These are phyloP conservation scores for Coccomyxa sp. DNA, from an alignment of 139 green algal species.

Conservation along the genomic window DNA sequence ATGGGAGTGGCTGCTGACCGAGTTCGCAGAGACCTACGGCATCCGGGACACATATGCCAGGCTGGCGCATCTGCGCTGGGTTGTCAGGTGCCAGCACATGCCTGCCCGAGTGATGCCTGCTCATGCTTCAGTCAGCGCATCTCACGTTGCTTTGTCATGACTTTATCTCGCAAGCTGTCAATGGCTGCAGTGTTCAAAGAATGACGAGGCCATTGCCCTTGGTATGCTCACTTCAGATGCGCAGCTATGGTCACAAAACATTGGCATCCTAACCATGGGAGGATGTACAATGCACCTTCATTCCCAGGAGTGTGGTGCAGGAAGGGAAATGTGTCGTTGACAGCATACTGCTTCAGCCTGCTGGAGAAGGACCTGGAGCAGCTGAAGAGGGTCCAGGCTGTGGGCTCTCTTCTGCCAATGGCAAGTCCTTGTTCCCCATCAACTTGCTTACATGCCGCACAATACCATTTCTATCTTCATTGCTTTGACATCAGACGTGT, in stretches of 20 bases:
- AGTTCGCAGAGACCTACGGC: slow-evolving; percentile 32
- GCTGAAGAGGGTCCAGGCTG: slow-evolving; percentile 30
- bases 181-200: too few relatives aligned
- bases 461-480: too few relatives aligned
- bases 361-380: slow-evolving; percentile 31
- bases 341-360: slow-evolving; percentile 35
- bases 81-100: slow-evolving; percentile 14
- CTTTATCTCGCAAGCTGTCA: too few relatives aligned
- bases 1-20: slow-evolving; percentile 49
- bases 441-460: neutral
- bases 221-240: too few relatives aligned
- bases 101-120: neutral
- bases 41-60: slow-evolving; percentile 36
- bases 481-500: too few relatives aligned
- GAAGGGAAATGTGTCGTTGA: slow-evolving; percentile 36
- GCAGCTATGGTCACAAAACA: too few relatives aligned
- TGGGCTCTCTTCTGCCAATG: slow-evolving; percentile 16
- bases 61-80: slow-evolving; percentile 43
- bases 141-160: too few relatives aligned
- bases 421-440: neutral
- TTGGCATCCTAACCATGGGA: too few relatives aligned
- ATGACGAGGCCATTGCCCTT: too few relatives aligned
- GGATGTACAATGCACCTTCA: too few relatives aligned
- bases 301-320: too few relatives aligned
- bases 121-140: neutral